A percentile compares a stretch with the other conserved stretches of the same genome.
Conservation (phyloP, 176 grass and related monocot genomes). For the Cymbopogon citratus region DNA sequence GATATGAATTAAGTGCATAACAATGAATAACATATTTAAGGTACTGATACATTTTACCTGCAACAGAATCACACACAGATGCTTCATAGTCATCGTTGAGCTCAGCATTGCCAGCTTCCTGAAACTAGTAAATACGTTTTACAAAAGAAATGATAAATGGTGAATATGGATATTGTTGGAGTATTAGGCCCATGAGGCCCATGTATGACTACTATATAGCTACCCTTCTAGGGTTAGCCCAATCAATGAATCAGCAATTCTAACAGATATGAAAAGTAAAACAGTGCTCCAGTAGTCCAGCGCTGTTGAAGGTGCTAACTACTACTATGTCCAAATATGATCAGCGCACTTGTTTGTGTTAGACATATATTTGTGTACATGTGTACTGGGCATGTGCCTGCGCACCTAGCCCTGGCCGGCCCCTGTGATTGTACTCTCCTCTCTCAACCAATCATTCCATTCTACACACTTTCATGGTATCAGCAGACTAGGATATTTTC, state of each 20-base stretch:
- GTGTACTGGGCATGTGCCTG: too few relatives aligned
- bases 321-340: background rate
- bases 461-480: too few relatives aligned
- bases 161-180: background rate
- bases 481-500: too few relatives aligned
- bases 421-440: too few relatives aligned
- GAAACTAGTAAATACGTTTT: constrained; percentile 33
- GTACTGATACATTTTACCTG: constrained; percentile 48
- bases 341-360: background rate
- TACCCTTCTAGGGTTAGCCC: too few relatives aligned
- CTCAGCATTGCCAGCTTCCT: constrained; percentile 51
- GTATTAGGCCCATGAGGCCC: too few relatives aligned
- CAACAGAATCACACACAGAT: constrained; percentile 61
- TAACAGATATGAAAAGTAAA: too few relatives aligned
- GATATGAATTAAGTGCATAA: background rate
- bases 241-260: too few relatives aligned
- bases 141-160: constrained; percentile 13
- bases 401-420: too few relatives aligned
- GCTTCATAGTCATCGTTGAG: constrained; percentile 66
- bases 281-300: background rate
- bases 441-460: too few relatives aligned
- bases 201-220: too few relatives aligned
- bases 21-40: background rate
- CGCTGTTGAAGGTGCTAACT: background rate
- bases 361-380: background rate